Evolutionary conservation across 768 basidiomycete species (phyloP), one percentile per base, ranked within the genome.

Genomic region (Hortiboletus campestris): DNA sequence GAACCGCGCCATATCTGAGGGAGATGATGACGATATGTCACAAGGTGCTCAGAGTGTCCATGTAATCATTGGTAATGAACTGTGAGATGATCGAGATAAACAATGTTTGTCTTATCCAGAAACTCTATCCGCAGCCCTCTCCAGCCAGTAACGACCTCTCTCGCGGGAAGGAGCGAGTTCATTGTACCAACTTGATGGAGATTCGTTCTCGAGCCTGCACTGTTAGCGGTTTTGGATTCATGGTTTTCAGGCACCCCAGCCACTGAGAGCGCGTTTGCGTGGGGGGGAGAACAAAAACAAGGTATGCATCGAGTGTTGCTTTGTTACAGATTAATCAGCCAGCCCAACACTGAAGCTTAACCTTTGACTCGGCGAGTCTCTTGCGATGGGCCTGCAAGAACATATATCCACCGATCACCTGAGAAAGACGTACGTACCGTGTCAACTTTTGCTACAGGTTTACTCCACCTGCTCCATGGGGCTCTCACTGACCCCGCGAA

Each of bases 41-140:
- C 43, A 40, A 9, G 25, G 47, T 22, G 16, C 49, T 51, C 41
- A 59, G 35, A 13, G 61, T 43, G 52, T 56, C 41, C 29, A 49
- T 51, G 52, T 48, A 48, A 56, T 59, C n/a, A 38, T 32, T 14
- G 46, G 51, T 63, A 55, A 53, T 25, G 61, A 56, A 53, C 43
- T 2, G 32, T 59, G 31, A n/a, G 42, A 45, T 35, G 45, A 51
- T 53, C 52, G 39, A 56, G 17, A 29, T 28, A 39, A 51, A 56
- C 54, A 46, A 19, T 28, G 32, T 36, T 29, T 32, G 16, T 32
- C 56, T 31, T 45, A 16, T 47, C 49, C 31, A 42, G 42, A 50
- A 54, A 49, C 47, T 32, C 29, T 41, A 46, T 58, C 35, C 41
- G 38, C 35, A 10, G 25, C 32, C 29, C 34, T 36, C 19, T 35